Conservation (phyloP, 192 early-diverging fungal species). For the Coemansia sp. region DNA sequence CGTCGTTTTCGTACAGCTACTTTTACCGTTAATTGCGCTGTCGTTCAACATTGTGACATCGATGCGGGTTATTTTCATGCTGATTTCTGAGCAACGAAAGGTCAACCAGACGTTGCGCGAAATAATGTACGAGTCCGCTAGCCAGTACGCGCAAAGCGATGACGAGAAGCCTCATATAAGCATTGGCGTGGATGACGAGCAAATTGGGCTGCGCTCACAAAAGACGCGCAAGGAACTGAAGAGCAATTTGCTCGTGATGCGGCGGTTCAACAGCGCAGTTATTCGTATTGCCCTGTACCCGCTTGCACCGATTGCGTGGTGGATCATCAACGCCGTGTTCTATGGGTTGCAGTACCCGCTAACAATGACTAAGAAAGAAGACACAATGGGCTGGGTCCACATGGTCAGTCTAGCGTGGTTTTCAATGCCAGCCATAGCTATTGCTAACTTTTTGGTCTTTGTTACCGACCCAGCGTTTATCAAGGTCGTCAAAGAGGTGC, state of each 20-base stretch:
- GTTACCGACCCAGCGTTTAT: background rate
- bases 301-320: background rate
- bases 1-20: background rate
- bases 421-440: background rate
- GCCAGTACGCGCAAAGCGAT: background rate
- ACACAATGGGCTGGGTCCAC: background rate
- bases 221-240: background rate
- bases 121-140: background rate
- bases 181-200: background rate
- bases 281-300: background rate
- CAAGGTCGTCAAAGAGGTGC: background rate
- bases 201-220: background rate
- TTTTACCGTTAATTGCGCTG: background rate
- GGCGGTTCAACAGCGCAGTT: background rate
- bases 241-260: background rate
- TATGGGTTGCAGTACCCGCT: background rate
- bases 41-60: background rate
- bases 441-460: background rate
- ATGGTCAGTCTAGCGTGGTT: background rate
- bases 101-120: background rate
- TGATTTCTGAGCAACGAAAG: background rate
- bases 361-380: background rate
- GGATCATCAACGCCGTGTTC: background rate
- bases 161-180: background rate
- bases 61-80: background rate